phyloP scores from a whole-genome alignment of 164 flowering plant genomes.

The Magnolia sinica region DNA sequence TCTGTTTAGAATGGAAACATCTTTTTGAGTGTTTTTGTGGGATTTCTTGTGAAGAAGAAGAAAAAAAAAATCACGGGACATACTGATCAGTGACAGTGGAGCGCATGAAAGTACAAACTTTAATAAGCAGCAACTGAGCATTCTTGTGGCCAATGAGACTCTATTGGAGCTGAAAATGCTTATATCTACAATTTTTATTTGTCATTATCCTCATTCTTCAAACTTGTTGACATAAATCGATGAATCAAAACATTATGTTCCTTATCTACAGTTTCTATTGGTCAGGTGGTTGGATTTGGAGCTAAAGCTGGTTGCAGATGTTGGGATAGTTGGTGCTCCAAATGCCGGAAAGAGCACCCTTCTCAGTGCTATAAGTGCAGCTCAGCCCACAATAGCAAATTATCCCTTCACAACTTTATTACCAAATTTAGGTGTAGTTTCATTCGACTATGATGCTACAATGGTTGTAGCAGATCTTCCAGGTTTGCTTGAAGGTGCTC shows the following conservation, averaged over 20 bases:
- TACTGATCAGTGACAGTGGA: no score
- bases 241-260: background rate
- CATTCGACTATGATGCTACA: constrained; percentile 80
- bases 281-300: constrained; percentile 97
- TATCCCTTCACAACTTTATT: constrained; percentile 95
- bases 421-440: constrained; percentile 93
- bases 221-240: background rate
- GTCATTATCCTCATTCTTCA: no score
- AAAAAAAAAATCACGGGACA: no score
- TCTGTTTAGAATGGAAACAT: no score
- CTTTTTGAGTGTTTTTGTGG: no score
- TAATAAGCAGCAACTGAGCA: no score
- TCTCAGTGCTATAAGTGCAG: constrained; percentile 87
- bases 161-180: background rate
- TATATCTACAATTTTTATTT: no score
- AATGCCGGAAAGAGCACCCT: constrained; percentile 99
- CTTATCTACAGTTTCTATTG: constrained; percentile 9
- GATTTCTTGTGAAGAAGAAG: no score
- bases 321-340: constrained; percentile 97
- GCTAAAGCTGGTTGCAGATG: constrained; percentile 94
- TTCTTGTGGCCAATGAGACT: background rate
- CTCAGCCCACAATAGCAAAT: constrained; percentile 87
- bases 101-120: no score
- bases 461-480: constrained; percentile 96
- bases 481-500: constrained; percentile 98